phyloP scores from a whole-genome alignment of 129 eudicot species.

The Helianthus tuberosus region DNA sequence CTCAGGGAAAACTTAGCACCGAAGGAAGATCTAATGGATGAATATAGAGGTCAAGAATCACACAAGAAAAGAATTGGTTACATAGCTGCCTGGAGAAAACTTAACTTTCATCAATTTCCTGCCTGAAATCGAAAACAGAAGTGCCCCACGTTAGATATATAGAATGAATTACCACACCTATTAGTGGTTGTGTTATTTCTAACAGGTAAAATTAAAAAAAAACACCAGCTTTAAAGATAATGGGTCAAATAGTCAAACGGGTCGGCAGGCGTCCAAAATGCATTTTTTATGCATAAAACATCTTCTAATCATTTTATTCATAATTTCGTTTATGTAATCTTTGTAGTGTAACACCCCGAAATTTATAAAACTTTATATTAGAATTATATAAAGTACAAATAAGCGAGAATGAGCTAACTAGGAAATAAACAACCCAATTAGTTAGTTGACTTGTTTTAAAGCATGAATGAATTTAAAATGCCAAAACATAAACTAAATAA shows the following conservation, averaged over 20 bases:
- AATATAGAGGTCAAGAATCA: constrained; percentile 27
- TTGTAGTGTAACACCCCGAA: too few species aligned
- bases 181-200: neutral
- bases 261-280: neutral
- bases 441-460: too few species aligned
- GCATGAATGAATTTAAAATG: too few species aligned
- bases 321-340: too few species aligned
- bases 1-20: constrained; percentile 38
- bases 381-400: too few species aligned
- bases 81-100: constrained; percentile 6
- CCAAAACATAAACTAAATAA: too few species aligned
- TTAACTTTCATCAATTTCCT: constrained; percentile 17
- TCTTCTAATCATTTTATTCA: too few species aligned
- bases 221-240: neutral
- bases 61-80: constrained; percentile 18
- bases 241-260: neutral
- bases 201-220: neutral
- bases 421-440: too few species aligned
- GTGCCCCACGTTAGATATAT: constrained; percentile 6
- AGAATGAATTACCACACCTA: neutral
- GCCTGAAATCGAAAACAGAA: constrained; percentile 31
- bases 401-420: too few species aligned
- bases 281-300: too few species aligned
- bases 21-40: neutral
- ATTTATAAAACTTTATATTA: too few species aligned